A percentile compares a stretch with the other conserved stretches of the same genome.
phyloP scores from a whole-genome alignment of 805 yeast species.

The Priceomyces fermenticarens region DNA sequence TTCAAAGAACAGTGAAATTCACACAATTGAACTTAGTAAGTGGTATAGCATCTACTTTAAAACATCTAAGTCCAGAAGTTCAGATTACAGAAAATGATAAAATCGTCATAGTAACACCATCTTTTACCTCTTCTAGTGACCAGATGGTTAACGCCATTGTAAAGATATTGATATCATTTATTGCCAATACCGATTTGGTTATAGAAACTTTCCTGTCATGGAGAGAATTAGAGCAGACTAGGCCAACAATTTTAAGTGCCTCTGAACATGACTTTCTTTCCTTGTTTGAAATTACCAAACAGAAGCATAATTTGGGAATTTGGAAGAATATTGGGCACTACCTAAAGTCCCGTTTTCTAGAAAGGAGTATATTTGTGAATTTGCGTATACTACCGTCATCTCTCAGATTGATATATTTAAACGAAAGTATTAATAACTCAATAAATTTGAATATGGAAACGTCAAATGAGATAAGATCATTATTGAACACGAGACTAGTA shows the following conservation, averaged over 20 bases:
- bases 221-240: constrained; percentile 9
- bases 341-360: constrained; percentile 40
- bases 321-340: constrained; percentile 22
- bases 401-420: constrained; percentile 43
- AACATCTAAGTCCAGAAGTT: constrained; percentile 42
- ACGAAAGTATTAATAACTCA: constrained; percentile 20
- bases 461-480: constrained; percentile 42
- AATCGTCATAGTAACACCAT: constrained; percentile 17
- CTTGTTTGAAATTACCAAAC: constrained; percentile 13
- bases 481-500: constrained; percentile 49
- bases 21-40: constrained; percentile 54
- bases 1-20: constrained; percentile 24
- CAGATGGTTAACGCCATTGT: constrained; percentile 26
- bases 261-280: constrained; percentile 18
- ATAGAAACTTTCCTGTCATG: constrained; percentile 11
- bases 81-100: constrained; percentile 25
- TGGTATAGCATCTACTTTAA: constrained; percentile 50
- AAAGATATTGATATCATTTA: constrained; percentile 38
- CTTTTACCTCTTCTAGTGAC: constrained; percentile 15
- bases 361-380: constrained; percentile 47
- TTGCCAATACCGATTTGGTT: constrained; percentile 26
- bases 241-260: constrained; percentile 31
- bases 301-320: constrained; percentile 5
- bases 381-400: constrained; percentile 10
- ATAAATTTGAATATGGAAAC: constrained; percentile 16